These are phyloP conservation scores for Tuber aestivum DNA, from an alignment of 495 filamentous ascomycete species.

Conservation along the genomic window DNA sequence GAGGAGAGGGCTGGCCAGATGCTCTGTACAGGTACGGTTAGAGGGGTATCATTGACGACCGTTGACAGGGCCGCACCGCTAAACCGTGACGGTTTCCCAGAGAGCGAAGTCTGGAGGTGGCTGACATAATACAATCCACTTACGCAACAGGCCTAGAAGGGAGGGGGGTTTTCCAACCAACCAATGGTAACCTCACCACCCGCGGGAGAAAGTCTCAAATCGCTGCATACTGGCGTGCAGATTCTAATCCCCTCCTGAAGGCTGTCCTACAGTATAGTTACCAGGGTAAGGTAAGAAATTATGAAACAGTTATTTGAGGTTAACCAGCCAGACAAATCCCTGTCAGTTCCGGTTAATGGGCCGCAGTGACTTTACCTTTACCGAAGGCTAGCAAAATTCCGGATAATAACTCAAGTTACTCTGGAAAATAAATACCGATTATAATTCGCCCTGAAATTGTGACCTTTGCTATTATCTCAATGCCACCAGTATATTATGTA, in stretches of 20 bases:
- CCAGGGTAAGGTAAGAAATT: neutral
- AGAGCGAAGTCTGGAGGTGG: neutral
- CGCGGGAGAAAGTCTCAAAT: neutral
- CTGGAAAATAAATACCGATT: neutral
- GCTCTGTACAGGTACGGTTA: neutral
- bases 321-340: neutral
- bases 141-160: neutral
- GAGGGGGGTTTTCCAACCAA: neutral
- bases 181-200: neutral
- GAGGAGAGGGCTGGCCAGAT: conserved; percentile 5
- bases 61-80: neutral
- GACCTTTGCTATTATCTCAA: neutral
- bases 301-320: neutral
- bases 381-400: no score
- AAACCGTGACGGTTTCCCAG: neutral
- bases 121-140: neutral
- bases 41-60: neutral
- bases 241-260: neutral
- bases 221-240: neutral
- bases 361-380: no score
- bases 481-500: neutral
- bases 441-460: neutral
- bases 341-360: neutral
- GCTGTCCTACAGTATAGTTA: neutral
- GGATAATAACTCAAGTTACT: neutral